phyloP scores from a whole-genome alignment of 2,329 filamentous ascomycete genomes.

The Epichloe coenophiala region DNA sequence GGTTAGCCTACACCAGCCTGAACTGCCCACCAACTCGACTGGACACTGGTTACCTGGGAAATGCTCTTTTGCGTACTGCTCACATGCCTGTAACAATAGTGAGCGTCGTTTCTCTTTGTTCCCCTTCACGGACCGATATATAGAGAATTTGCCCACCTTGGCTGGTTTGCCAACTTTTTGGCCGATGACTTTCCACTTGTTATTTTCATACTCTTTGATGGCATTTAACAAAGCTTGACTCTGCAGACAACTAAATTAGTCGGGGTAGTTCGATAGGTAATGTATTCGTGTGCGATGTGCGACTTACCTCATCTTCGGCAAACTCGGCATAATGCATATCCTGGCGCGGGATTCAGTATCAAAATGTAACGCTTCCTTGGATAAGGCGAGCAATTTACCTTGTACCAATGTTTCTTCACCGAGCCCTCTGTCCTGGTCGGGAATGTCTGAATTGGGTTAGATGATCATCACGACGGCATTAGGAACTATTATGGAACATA shows the following conservation, averaged over 20 bases:
- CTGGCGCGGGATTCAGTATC: constrained; percentile 25
- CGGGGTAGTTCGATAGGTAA: neutral
- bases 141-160: constrained; percentile 37
- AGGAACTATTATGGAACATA: constrained; percentile 36
- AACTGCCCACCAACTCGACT: neutral
- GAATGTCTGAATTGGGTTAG: constrained; percentile 52
- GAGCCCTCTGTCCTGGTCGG: constrained; percentile 88
- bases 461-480: neutral
- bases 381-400: constrained; percentile 42
- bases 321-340: constrained; percentile 99
- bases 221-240: constrained; percentile 73
- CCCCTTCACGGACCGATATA: neutral
- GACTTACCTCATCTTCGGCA: constrained; percentile 77
- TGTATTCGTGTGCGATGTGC: neutral
- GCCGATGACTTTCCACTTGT: constrained; percentile 97
- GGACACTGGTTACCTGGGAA: constrained; percentile 42
- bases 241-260: constrained; percentile 26
- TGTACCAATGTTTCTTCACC: constrained; percentile 99
- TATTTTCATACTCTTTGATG: constrained; percentile 97
- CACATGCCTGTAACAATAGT: constrained; percentile 27
- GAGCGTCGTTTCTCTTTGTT: constrained; percentile 3
- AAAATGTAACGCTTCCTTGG: neutral
- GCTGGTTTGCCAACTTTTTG: constrained; percentile 95
- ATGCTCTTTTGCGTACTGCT: constrained; percentile 91
- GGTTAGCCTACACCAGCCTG: constrained; percentile 12